These are phyloP conservation scores for Teratosphaeriaceae sp. DNA, from an alignment of 2,329 filamentous ascomycete species.

Conservation along the genomic window DNA sequence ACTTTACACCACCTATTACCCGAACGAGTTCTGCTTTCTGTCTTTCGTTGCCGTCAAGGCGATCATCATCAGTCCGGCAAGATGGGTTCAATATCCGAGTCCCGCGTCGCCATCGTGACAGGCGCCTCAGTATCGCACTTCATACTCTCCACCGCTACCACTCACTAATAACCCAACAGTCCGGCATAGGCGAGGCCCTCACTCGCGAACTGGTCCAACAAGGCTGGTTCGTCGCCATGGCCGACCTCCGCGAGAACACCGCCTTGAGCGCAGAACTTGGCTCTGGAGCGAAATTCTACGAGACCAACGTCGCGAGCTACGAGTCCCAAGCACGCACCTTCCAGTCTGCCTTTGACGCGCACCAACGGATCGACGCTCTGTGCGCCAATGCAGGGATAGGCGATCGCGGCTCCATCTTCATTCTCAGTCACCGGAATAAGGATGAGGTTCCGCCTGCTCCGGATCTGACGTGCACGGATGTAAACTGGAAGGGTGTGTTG, in stretches of 20 bases:
- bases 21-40: no score
- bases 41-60: no score
- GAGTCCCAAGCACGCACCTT: conserved; percentile 10
- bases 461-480: conserved; percentile 11
- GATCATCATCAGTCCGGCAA: background rate
- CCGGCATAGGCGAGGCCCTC: conserved; percentile 16
- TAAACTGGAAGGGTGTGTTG: conserved; percentile 12
- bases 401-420: conserved; percentile 9
- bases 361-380: conserved; percentile 10
- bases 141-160: background rate
- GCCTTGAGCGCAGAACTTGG: conserved; percentile 5
- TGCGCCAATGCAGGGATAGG: conserved; percentile 14
- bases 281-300: conserved; percentile 7
- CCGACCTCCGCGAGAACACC: conserved; percentile 8
- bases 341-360: conserved; percentile 5
- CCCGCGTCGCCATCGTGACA: conserved; percentile 11
- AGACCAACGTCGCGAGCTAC: conserved; percentile 12
- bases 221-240: conserved; percentile 14
- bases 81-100: conserved; percentile 2
- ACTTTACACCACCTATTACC: no score
- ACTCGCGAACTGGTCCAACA: conserved; percentile 8
- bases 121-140: conserved; percentile 9
- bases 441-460: conserved; percentile 10
- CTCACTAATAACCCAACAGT: conserved; percentile 6
- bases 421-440: conserved; percentile 6